A percentile compares a stretch with the other conserved stretches of the same genome.
phyloP scores from a whole-genome alignment of 345 rosid species.

The Durio zibethinus region DNA sequence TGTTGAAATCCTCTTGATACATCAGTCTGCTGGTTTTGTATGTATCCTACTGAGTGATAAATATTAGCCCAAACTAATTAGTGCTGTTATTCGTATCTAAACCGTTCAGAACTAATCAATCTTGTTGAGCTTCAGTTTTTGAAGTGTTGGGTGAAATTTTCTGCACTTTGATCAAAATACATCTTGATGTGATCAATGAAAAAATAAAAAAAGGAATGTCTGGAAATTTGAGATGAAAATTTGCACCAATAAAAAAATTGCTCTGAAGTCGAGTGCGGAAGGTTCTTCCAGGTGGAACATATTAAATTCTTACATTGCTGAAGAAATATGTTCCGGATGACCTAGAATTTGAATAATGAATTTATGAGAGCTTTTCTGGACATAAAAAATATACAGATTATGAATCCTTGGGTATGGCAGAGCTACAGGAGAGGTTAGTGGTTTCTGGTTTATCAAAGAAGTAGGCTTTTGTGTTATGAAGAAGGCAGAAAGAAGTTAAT shows the following conservation, averaged over 20 bases:
- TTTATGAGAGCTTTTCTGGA: neutral
- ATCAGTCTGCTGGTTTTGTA: neutral
- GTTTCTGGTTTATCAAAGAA: neutral
- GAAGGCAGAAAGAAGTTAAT: neutral
- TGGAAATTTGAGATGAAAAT: neutral
- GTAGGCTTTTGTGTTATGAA: neutral
- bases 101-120: neutral
- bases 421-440: neutral
- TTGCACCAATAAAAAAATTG: neutral
- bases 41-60: neutral
- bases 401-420: neutral
- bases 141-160: neutral
- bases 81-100: neutral
- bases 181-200: neutral
- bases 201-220: neutral
- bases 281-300: neutral
- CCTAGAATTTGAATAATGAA: neutral
- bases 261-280: neutral
- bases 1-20: neutral
- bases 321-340: neutral
- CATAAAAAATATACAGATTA: neutral
- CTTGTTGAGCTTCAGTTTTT: neutral
- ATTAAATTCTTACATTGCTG: neutral
- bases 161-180: neutral
- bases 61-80: neutral